These are phyloP conservation scores for Sonneratia caseolaris DNA, from an alignment of 345 rosid genomes.

Conservation along the genomic window DNA sequence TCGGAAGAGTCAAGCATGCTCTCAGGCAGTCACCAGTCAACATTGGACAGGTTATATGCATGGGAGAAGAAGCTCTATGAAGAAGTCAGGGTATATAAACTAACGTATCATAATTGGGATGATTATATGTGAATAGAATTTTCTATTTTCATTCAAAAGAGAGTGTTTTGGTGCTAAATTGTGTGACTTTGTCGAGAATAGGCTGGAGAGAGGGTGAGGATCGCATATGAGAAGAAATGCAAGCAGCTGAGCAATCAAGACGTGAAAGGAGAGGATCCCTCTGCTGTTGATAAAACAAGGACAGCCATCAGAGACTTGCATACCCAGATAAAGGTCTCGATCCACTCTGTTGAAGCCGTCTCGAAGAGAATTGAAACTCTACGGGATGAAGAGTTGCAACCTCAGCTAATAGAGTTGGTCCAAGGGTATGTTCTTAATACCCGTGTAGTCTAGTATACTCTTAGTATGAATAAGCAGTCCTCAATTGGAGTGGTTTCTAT, in stretches of 20 bases:
- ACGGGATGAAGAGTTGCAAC: slow-evolving; percentile 89
- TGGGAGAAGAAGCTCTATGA: slow-evolving; percentile 98
- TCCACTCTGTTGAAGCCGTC: slow-evolving; percentile 79
- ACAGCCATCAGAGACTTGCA: slow-evolving; percentile 57
- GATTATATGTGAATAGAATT: background rate
- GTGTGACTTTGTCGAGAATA: slow-evolving; percentile 13
- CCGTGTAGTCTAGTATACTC: background rate
- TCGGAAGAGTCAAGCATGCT: slow-evolving; percentile 50
- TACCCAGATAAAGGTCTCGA: slow-evolving; percentile 69
- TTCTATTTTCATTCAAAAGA: background rate
- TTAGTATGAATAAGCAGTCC: background rate
- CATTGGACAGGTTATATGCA: slow-evolving; percentile 66
- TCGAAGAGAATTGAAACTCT: slow-evolving; percentile 77
- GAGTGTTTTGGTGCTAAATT: background rate
- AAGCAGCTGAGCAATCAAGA: slow-evolving; percentile 63
- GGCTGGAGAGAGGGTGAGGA: slow-evolving; percentile 70
- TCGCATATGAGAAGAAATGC: slow-evolving; percentile 74
- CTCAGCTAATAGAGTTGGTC: slow-evolving; percentile 71
- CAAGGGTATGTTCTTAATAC: slow-evolving; percentile 50
- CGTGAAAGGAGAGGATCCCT: slow-evolving; percentile 62
- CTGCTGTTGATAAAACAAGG: slow-evolving; percentile 63
- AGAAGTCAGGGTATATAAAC: slow-evolving; percentile 64
- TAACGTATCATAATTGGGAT: background rate
- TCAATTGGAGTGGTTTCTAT: too few species aligned
- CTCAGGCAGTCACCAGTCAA: slow-evolving; percentile 73